A percentile compares a stretch with the other conserved stretches of the same genome.
Evolutionary conservation across 129 eudicot species (phyloP).

Genomic region (Calendula officinalis): DNA sequence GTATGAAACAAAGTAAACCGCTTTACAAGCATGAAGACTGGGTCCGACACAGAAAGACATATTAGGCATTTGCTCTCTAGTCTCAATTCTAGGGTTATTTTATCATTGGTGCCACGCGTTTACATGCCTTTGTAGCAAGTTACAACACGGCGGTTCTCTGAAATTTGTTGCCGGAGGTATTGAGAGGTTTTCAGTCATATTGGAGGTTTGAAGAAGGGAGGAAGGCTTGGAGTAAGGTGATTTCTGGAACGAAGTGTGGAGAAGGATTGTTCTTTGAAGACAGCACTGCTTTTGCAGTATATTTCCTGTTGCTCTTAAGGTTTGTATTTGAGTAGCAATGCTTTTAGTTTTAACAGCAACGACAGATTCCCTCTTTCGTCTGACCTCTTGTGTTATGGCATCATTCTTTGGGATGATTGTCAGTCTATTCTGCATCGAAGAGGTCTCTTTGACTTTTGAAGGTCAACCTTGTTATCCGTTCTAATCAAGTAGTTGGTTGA

Average conservation of each 20-base stretch:
- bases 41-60: conserved; percentile 82
- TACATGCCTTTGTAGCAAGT: conserved; percentile 64
- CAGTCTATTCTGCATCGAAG: too few species aligned
- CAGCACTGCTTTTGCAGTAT: conserved; percentile 77
- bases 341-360: background rate
- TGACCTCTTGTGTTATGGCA: conserved; percentile 93
- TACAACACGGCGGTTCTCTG: conserved; percentile 74
- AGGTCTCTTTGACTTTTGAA: too few species aligned
- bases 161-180: conserved; percentile 67
- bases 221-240: conserved; percentile 88
- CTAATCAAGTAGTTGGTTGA: background rate
- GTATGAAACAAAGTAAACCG: conserved; percentile 53
- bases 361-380: conserved; percentile 86
- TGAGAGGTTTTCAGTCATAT: conserved; percentile 90
- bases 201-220: conserved; percentile 93
- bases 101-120: conserved; percentile 78
- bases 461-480: conserved; percentile 5
- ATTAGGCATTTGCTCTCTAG: conserved; percentile 68
- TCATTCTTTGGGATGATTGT: conserved; percentile 99
- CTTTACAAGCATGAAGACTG: conserved; percentile 74
- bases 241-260: conserved; percentile 72
- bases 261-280: conserved; percentile 46
- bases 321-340: conserved; percentile 12
- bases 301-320: conserved; percentile 97
- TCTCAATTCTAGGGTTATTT: conserved; percentile 65